A percentile compares a stretch with the other conserved stretches of the same genome.
Conservation (phyloP, 1,284 basidiomycete genomes). For the Sutorius eximius region DNA sequence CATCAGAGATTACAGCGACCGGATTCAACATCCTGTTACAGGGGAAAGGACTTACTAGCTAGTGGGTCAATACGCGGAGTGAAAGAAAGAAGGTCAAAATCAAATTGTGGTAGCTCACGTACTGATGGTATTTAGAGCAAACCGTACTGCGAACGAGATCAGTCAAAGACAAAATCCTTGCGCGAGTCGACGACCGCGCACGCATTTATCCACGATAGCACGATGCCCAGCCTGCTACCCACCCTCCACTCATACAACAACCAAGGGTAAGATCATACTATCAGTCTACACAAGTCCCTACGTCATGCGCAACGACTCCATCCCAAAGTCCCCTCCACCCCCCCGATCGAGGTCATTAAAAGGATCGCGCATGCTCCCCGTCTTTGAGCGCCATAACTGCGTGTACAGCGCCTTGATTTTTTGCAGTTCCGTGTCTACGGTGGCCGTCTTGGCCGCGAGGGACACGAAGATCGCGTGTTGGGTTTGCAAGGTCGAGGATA, state of each 20-base stretch:
- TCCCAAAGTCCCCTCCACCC: conserved; percentile 49
- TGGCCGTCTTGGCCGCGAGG: conserved; percentile 69
- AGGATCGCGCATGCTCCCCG: conserved; percentile 71
- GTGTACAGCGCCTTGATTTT: conserved; percentile 62
- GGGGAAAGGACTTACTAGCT: too few relatives aligned
- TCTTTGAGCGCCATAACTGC: conserved; percentile 66
- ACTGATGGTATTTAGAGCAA: too few relatives aligned
- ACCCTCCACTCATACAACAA: neutral
- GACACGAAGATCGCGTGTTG: conserved; percentile 73
- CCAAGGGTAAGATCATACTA: neutral
- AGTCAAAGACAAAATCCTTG: too few relatives aligned
- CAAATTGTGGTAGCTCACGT: too few relatives aligned
- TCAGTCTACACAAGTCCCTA: conserved; percentile 8
- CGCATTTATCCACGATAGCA: neutral
- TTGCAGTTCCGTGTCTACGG: conserved; percentile 67
- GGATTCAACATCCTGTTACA: too few relatives aligned
- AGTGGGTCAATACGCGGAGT: too few relatives aligned
- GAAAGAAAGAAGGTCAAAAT: too few relatives aligned
- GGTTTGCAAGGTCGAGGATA: conserved; percentile 69
- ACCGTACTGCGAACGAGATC: too few relatives aligned
- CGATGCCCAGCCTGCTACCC: neutral
- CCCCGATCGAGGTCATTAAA: conserved; percentile 65
- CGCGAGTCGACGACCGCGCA: too few relatives aligned
- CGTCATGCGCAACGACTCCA: conserved; percentile 44
- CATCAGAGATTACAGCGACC: too few relatives aligned